phyloP scores from a whole-genome alignment of 345 rosid genomes.

The Clarkia xantiana region DNA sequence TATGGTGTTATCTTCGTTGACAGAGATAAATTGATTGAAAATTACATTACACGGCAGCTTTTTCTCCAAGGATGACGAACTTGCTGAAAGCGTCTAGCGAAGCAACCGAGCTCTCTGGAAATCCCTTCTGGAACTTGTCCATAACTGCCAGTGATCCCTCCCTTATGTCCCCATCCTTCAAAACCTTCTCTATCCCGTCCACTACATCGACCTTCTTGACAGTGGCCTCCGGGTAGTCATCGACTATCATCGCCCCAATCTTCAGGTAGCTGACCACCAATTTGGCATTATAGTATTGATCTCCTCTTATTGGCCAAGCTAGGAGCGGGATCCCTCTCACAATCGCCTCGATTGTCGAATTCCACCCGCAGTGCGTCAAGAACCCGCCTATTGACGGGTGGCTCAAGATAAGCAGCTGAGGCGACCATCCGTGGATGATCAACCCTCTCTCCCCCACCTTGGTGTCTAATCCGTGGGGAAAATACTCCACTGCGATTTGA shows the following conservation, averaged over 20 bases:
- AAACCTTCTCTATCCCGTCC: slow-evolving; percentile 12
- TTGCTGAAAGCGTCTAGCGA: slow-evolving; percentile 17
- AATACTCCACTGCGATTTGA: slow-evolving; percentile 1
- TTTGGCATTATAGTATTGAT: slow-evolving; percentile 32
- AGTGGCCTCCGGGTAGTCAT: slow-evolving; percentile 12
- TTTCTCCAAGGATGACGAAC: slow-evolving; percentile 5
- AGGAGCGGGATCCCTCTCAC: slow-evolving; percentile 30
- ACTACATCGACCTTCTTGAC: slow-evolving; percentile 9
- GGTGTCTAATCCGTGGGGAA: slow-evolving; percentile 11
- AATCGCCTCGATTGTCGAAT: slow-evolving; percentile 39
- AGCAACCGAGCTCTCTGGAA: slow-evolving; percentile 16
- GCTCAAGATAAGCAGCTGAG: slow-evolving; percentile 33
- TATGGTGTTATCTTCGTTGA: no score
- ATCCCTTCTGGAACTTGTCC: slow-evolving; percentile 15
- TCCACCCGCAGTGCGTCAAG: slow-evolving; percentile 48
- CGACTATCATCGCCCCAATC: slow-evolving; percentile 17
- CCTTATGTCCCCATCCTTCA: slow-evolving; percentile 11
- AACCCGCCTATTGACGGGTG: slow-evolving; percentile 33
- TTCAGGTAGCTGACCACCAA: slow-evolving; percentile 21
- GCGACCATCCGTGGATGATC: slow-evolving; percentile 38
- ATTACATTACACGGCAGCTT: neutral
- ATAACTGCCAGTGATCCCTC: slow-evolving; percentile 5
- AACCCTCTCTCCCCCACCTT: slow-evolving; percentile 19
- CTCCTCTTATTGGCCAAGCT: slow-evolving; percentile 46
- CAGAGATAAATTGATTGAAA: no score